Conservation (phyloP, 1,284 basidiomycete genomes). For the Heliocybe sulcata region DNA sequence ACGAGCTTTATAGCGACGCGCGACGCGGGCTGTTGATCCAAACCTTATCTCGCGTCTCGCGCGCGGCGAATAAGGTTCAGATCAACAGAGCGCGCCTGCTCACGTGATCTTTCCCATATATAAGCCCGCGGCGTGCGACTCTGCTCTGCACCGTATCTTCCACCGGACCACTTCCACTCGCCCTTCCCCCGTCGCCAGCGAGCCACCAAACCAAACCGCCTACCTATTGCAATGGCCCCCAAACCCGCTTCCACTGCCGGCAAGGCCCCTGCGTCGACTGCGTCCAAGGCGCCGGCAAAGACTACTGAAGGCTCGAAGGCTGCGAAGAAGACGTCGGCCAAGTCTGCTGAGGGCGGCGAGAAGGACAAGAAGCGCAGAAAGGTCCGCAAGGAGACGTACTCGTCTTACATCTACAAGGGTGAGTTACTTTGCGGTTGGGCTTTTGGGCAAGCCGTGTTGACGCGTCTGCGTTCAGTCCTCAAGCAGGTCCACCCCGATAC, state of each 20-base stretch:
- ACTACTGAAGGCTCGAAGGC: constrained; percentile 65
- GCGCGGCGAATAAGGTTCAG: not conserved
- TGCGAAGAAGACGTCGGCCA: constrained; percentile 79
- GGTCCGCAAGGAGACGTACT: constrained; percentile 86
- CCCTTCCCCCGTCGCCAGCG: constrained; percentile 7
- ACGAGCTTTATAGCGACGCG: not conserved
- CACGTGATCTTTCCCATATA: not conserved
- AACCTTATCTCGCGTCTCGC: not conserved
- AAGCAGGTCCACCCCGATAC: constrained; percentile 96
- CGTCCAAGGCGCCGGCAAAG: constrained; percentile 75
- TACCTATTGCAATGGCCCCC: constrained; percentile 49
- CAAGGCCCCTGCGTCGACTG: constrained; percentile 75
- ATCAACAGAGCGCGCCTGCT: not conserved
- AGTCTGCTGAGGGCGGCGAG: constrained; percentile 51
- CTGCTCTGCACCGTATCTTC: constrained; percentile 4
- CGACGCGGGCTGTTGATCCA: constrained; percentile 2
- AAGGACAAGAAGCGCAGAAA: constrained; percentile 92
- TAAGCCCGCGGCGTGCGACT: constrained; percentile 1
- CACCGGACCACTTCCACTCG: constrained; percentile 14
- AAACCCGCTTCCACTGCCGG: constrained; percentile 80
- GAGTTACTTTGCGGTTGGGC: constrained; percentile 11
- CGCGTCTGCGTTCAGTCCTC: constrained; percentile 42
- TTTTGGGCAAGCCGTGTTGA: constrained; percentile 7
- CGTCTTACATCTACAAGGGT: constrained; percentile 94
- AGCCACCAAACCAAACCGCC: constrained; percentile 8